Conservation (phyloP, 2,329 filamentous ascomycete genomes). For the Fusarium chuoi region DNA sequence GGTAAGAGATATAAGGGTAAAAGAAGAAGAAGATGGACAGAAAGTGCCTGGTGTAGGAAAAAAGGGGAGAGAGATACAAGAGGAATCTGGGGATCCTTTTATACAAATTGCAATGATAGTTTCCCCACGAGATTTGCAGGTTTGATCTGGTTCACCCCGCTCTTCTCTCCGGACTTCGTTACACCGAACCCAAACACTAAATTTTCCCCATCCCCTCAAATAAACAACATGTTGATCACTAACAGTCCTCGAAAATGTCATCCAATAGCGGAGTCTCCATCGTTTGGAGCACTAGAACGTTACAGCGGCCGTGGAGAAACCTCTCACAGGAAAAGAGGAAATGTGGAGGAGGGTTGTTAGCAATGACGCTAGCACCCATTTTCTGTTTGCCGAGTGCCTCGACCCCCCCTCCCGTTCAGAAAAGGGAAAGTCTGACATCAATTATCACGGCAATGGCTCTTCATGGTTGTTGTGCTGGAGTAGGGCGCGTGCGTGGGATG, state of each 20-base stretch:
- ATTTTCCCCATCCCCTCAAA: background rate
- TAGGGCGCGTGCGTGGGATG: background rate
- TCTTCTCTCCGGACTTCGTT: constrained; percentile 16
- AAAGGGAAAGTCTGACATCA: background rate
- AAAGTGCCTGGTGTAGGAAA: background rate
- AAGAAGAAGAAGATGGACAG: background rate
- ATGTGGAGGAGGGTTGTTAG: background rate
- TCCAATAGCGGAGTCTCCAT: constrained; percentile 33
- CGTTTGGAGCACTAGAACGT: constrained; percentile 3
- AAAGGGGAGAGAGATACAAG: background rate
- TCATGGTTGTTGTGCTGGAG: background rate
- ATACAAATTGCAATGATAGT: background rate
- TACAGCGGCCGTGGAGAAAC: constrained; percentile 17
- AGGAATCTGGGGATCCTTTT: constrained; percentile 1
- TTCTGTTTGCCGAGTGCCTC: constrained; percentile 9
- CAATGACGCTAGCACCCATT: constrained; percentile 4
- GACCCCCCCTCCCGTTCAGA: background rate
- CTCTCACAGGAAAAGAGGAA: background rate
- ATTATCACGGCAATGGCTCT: background rate
- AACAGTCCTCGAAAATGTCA: background rate
- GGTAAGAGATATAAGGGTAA: background rate
- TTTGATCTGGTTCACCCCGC: background rate
- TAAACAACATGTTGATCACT: background rate
- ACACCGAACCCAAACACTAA: constrained; percentile 18
- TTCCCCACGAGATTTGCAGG: constrained; percentile 13